These are phyloP conservation scores for Trametes cingulata DNA, from an alignment of 768 basidiomycete species.

Conservation along the genomic window DNA sequence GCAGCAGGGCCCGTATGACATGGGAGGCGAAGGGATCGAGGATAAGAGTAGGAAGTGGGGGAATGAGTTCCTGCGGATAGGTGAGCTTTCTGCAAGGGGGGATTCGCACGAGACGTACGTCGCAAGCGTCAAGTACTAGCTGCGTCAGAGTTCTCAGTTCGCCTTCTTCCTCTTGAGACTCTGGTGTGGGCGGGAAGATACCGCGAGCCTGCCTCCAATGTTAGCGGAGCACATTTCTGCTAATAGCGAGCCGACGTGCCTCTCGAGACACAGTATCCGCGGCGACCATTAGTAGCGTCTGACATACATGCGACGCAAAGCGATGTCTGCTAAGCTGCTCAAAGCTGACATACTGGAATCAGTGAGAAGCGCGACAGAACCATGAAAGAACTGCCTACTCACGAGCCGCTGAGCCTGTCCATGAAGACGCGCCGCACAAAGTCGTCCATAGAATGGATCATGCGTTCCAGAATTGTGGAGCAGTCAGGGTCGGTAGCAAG, in stretches of 20 bases:
- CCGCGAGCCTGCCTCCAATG: slow-evolving; percentile 47
- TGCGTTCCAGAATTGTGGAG: slow-evolving; percentile 85
- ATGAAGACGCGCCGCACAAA: slow-evolving; percentile 90
- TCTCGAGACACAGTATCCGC: slow-evolving; percentile 67
- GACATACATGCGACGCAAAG: slow-evolving; percentile 95
- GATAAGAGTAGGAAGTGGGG: slow-evolving; percentile 61
- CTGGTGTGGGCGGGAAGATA: slow-evolving; percentile 50
- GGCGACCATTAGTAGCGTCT: slow-evolving; percentile 78
- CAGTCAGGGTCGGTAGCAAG: slow-evolving; percentile 94
- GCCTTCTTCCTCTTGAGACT: slow-evolving; percentile 48
- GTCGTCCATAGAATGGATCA: slow-evolving; percentile 93
- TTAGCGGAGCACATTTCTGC: background rate
- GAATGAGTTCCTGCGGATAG: slow-evolving; percentile 63
- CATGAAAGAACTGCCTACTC: slow-evolving; percentile 38
- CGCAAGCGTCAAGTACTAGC: slow-evolving; percentile 61
- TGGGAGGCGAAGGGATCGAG: slow-evolving; percentile 92
- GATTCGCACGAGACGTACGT: slow-evolving; percentile 42
- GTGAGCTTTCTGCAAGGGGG: background rate
- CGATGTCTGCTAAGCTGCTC: slow-evolving; percentile 70
- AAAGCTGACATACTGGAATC: slow-evolving; percentile 44
- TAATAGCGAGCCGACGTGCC: slow-evolving; percentile 39
- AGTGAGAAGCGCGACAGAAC: slow-evolving; percentile 8
- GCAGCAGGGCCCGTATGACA: slow-evolving; percentile 76
- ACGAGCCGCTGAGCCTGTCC: slow-evolving; percentile 88
- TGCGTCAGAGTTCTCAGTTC: slow-evolving; percentile 67